Percentiles rank a stretch among this genome's conserved stretches.
phyloP scores from a whole-genome alignment of 2,329 filamentous ascomycete genomes.

The Hypoxylon sp. region DNA sequence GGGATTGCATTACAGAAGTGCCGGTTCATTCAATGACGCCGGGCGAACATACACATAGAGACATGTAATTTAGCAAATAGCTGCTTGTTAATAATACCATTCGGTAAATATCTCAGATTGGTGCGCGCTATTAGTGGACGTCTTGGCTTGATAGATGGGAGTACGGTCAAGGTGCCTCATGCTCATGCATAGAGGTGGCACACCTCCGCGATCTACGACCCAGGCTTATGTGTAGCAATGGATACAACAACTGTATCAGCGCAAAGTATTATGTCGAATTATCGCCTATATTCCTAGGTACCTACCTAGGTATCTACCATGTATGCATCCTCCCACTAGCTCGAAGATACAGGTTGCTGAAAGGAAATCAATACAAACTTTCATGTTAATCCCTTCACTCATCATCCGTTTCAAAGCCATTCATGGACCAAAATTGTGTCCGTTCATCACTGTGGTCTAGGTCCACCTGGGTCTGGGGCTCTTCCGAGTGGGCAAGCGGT shows the following conservation, averaged over 20 bases:
- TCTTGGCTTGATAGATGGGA: neutral
- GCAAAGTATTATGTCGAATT: neutral
- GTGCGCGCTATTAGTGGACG: neutral
- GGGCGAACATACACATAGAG: conserved; percentile 19
- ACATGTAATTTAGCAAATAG: conserved; percentile 36
- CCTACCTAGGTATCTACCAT: too few species aligned
- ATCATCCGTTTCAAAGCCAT: conserved; percentile 7
- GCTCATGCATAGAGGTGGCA: neutral
- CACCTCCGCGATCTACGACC: neutral
- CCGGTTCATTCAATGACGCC: conserved; percentile 10
- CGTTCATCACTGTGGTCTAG: conserved; percentile 13
- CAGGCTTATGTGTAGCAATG: neutral
- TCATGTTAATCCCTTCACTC: neutral
- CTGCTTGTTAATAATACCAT: conserved; percentile 34
- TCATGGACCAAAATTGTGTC: neutral
- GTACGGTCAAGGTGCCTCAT: neutral
- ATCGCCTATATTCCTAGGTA: neutral
- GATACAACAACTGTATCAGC: neutral
- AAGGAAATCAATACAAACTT: neutral
- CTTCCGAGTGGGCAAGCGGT: neutral
- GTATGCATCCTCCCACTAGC: neutral
- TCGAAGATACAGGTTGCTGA: neutral
- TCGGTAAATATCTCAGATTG: conserved; percentile 6
- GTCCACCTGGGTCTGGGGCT: neutral
- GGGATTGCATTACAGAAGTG: conserved; percentile 23